Evolutionary conservation across 768 basidiomycete genomes (phyloP).

Genomic region (Naematelia aurantialba): DNA sequence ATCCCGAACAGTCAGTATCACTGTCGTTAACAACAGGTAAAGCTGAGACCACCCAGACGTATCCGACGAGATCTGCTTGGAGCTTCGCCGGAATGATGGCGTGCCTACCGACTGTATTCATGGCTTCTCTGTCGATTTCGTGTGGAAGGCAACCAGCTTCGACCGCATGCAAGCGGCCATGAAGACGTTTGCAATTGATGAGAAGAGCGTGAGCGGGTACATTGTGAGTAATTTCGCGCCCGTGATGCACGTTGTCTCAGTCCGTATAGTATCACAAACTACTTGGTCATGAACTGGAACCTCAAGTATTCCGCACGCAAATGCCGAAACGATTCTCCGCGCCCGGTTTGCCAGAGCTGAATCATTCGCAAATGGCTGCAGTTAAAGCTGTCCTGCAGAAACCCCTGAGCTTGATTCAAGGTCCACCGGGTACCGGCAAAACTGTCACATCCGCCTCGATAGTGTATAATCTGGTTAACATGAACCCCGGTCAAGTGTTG

Average conservation of each 20-base stretch:
- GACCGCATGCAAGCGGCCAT: conserved; percentile 99
- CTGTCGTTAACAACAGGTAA: neutral
- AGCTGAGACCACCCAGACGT: conserved; percentile 62
- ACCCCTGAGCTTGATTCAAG: conserved; percentile 94
- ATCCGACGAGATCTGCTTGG: conserved; percentile 94
- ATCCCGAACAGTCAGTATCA: conserved; percentile 84
- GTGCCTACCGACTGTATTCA: conserved; percentile 91
- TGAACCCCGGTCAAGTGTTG: conserved; percentile 98
- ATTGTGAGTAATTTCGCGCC: conserved; percentile 63
- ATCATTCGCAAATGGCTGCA: conserved; percentile 99
- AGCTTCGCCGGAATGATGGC: conserved; percentile 82
- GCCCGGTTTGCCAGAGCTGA: conserved; percentile 93
- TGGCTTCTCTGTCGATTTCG: conserved; percentile 96
- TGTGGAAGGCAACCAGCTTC: conserved; percentile 99
- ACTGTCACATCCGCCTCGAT: conserved; percentile 99
- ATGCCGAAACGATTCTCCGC: conserved; percentile 98
- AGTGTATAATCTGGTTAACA: conserved; percentile 96
- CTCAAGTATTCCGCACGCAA: conserved; percentile 67
- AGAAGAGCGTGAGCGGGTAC: conserved; percentile 98
- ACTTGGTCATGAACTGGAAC: conserved; percentile 94
- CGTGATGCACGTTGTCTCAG: neutral
- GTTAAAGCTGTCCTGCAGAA: conserved; percentile 99
- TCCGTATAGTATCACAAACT: conserved; percentile 87
- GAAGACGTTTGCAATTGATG: conserved; percentile 99
- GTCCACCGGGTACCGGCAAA: conserved; percentile 97